Evolutionary conservation across 2,329 filamentous ascomycete species (phyloP).

Genomic region (Neospermospora avenae): DNA sequence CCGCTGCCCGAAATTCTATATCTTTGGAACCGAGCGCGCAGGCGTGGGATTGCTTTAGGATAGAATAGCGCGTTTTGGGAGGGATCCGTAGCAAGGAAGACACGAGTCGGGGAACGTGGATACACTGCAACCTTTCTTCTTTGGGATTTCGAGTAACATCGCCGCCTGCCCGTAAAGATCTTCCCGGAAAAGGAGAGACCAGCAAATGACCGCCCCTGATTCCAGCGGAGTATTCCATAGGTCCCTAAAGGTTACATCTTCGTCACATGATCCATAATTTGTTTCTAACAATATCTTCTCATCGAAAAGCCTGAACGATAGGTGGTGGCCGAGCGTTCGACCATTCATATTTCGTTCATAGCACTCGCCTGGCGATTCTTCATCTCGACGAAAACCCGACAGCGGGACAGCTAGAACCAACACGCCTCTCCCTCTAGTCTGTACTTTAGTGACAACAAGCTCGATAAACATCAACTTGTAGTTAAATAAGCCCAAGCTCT

Average conservation of each 20-base stretch:
- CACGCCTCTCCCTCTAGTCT: background rate
- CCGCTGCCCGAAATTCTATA: conserved; percentile 1
- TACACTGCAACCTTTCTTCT: conserved; percentile 1
- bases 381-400: background rate
- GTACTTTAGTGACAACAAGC: no score
- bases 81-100: conserved; percentile 9
- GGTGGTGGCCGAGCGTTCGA: background rate
- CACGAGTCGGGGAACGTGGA: conserved; percentile 1
- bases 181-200: background rate
- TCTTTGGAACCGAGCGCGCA: conserved; percentile 14
- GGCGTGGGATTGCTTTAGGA: conserved; percentile 10
- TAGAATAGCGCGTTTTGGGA: background rate
- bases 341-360: background rate
- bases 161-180: background rate
- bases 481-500: no score
- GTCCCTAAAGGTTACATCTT: background rate
- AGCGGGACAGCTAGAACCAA: background rate
- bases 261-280: conserved; percentile 6
- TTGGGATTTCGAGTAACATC: background rate
- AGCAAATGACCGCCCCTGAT: background rate
- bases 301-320: background rate
- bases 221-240: background rate
- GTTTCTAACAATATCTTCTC: conserved; percentile 5
- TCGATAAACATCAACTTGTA: no score
- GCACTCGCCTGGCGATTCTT: background rate